Percentiles rank a stretch among this genome's conserved stretches.
Evolutionary conservation across 2,329 filamentous ascomycete genomes (phyloP).

Genomic region (Huntiella abstrusa): DNA sequence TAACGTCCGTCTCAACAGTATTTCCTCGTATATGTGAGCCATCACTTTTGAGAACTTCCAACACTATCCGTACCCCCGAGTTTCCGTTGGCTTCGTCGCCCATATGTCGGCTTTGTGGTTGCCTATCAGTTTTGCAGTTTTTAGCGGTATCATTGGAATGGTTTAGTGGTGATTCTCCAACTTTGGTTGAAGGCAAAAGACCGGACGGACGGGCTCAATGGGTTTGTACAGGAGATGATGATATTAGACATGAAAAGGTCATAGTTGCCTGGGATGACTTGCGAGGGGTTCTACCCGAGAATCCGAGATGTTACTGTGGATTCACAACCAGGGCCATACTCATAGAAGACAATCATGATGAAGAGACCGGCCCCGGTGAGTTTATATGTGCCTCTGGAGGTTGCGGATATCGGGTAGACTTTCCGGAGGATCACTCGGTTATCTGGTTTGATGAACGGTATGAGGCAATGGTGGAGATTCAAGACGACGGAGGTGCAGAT

Average conservation of each 20-base stretch:
- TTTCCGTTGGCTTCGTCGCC: constrained; percentile 8
- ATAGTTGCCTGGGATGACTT: constrained; percentile 7
- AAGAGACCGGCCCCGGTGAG: background rate
- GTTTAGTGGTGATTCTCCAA: background rate
- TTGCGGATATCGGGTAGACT: constrained; percentile 8
- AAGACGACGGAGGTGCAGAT: constrained; percentile 8
- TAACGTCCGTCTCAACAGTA: background rate
- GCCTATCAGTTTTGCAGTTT: background rate
- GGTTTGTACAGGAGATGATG: no score
- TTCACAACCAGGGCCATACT: constrained; percentile 7
- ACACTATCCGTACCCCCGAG: constrained; percentile 7
- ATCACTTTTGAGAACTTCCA: background rate
- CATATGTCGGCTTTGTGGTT: constrained; percentile 8
- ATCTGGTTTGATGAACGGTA: background rate
- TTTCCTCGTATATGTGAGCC: background rate
- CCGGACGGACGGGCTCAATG: no score
- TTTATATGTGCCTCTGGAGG: constrained; percentile 7
- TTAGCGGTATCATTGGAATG: background rate
- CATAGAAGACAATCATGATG: background rate
- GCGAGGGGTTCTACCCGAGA: constrained; percentile 9
- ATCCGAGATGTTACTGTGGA: constrained; percentile 9
- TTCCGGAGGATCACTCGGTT: background rate
- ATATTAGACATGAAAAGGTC: no score
- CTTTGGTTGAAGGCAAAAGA: background rate
- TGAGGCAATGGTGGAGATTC: background rate